Conservation (phyloP, 139 green algal genomes). For the Trebouxia sp. region DNA sequence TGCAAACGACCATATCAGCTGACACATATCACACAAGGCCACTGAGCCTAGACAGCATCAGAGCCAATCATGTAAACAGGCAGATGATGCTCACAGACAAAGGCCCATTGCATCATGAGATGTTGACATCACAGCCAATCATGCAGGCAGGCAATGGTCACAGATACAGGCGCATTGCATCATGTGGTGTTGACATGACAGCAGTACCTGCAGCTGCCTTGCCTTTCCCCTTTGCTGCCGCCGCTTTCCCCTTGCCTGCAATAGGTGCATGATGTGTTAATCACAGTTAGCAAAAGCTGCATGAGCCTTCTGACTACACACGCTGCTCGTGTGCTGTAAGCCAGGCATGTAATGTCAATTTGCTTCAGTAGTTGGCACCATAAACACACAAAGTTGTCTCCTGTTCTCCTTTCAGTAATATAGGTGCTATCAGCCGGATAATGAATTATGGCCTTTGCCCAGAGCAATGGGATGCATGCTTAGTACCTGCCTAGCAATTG, state of each 20-base stretch:
- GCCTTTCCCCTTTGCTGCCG: slow-evolving; percentile 22
- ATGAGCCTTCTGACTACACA: neutral
- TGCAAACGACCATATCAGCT: no score
- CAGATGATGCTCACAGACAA: no score
- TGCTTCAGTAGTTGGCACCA: neutral
- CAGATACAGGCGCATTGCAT: no score
- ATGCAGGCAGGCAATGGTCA: no score
- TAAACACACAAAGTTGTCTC: neutral
- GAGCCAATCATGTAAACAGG: no score
- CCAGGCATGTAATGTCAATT: neutral
- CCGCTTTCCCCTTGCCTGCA: slow-evolving; percentile 18
- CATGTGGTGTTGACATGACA: neutral
- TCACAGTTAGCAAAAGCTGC: neutral
- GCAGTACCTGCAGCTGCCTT: neutral
- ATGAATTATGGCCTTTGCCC: neutral
- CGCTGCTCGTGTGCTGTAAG: neutral
- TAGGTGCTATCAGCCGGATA: neutral
- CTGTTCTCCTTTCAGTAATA: neutral
- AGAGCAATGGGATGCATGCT: neutral
- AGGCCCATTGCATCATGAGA: no score
- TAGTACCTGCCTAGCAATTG: neutral
- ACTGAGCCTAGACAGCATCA: no score
- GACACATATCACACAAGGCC: no score
- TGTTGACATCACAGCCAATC: no score
- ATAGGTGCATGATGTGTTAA: neutral